Conservation (phyloP, 257 asterid species). For the Solanum virginianum region DNA sequence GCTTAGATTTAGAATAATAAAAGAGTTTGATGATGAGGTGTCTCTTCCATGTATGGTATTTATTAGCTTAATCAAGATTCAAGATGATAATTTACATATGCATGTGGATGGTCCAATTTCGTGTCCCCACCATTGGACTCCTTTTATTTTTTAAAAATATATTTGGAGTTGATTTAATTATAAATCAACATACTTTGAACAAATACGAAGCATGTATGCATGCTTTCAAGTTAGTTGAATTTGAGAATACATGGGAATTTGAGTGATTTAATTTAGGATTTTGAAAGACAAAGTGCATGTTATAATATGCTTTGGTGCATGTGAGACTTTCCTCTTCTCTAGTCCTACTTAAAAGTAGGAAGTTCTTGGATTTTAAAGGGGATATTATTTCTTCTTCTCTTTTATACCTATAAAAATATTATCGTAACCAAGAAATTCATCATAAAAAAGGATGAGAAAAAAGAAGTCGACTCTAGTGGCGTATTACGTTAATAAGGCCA, state of each 20-base stretch:
- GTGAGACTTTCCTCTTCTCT: neutral
- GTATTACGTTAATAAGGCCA: neutral
- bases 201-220: neutral
- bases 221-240: neutral
- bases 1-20: neutral
- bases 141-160: neutral
- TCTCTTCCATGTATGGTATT: neutral
- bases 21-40: slow-evolving; percentile 2
- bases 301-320: neutral
- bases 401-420: neutral
- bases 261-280: neutral
- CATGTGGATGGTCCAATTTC: slow-evolving; percentile 14
- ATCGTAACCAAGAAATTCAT: neutral
- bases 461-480: no score
- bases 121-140: neutral
- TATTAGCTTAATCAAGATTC: slow-evolving; percentile 16
- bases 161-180: neutral
- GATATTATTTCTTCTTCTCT: neutral
- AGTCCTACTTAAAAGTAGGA: neutral
- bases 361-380: neutral
- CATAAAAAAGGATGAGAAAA: neutral
- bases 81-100: slow-evolving; percentile 4
- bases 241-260: no score
- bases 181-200: neutral
- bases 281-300: neutral